Conservation (phyloP, 2,329 filamentous ascomycete genomes). For the Trichoderma brevicompactum region DNA sequence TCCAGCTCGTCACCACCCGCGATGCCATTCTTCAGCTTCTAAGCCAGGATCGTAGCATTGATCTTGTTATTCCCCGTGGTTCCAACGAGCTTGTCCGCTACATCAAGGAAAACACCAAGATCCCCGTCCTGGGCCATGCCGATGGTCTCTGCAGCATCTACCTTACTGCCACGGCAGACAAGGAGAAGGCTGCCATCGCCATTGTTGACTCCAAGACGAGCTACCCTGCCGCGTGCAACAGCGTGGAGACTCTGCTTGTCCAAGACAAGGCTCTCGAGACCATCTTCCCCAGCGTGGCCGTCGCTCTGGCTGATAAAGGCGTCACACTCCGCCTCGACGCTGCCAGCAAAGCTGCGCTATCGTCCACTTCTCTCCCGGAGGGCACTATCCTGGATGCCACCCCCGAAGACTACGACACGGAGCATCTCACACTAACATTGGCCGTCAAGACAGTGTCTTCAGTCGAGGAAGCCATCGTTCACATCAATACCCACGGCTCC, state of each 20-base stretch:
- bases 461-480: conserved; percentile 73
- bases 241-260: conserved; percentile 87
- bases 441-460: conserved; percentile 78
- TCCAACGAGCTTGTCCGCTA: conserved; percentile 88
- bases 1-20: conserved; percentile 92
- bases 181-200: conserved; percentile 71
- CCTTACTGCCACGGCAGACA: conserved; percentile 77
- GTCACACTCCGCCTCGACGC: conserved; percentile 83
- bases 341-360: conserved; percentile 66
- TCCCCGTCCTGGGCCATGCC: conserved; percentile 94
- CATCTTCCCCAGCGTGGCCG: conserved; percentile 72
- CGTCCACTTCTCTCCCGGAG: conserved; percentile 49
- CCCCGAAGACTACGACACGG: conserved; percentile 79
- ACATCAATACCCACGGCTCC: conserved; percentile 91
- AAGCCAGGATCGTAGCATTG: conserved; percentile 82
- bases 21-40: conserved; percentile 90
- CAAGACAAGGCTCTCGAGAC: conserved; percentile 70
- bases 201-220: conserved; percentile 90
- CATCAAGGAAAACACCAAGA: conserved; percentile 88
- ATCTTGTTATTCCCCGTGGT: conserved; percentile 91
- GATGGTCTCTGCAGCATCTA: conserved; percentile 91
- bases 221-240: conserved; percentile 96
- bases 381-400: conserved; percentile 65
- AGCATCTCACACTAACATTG: conserved; percentile 83
- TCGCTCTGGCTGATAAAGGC: conserved; percentile 73